phyloP scores from a whole-genome alignment of 306 rosid species.

The Psophocarpus tetragonolobus region DNA sequence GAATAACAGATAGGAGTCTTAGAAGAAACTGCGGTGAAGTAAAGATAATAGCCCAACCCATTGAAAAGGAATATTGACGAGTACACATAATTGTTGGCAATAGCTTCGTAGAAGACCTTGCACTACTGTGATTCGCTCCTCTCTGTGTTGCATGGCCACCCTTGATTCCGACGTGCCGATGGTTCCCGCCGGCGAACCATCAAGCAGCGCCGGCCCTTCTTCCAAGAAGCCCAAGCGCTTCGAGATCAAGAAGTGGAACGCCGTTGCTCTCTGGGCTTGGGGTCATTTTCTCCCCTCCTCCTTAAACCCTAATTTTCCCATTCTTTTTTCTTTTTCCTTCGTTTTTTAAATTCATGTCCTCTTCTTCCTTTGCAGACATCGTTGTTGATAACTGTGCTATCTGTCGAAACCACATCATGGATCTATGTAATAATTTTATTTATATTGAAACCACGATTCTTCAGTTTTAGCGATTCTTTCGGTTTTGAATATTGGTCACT shows the following conservation, averaged over 20 bases:
- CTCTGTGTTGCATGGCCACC: too few species aligned
- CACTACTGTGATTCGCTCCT: too few species aligned
- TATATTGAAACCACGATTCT: neutral
- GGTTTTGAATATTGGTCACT: neutral
- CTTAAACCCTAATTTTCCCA: slow-evolving; percentile 37
- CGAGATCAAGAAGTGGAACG: slow-evolving; percentile 96
- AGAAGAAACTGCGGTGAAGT: too few species aligned
- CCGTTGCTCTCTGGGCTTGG: slow-evolving; percentile 97
- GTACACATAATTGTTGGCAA: neutral
- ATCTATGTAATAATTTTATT: slow-evolving; percentile 62
- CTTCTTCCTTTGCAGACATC: slow-evolving; percentile 56
- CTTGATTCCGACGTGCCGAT: slow-evolving; percentile 71
- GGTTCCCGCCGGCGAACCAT: slow-evolving; percentile 72
- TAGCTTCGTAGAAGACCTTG: neutral
- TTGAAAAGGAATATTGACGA: neutral
- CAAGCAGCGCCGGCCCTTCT: slow-evolving; percentile 65
- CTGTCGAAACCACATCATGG: slow-evolving; percentile 96
- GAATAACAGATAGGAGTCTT: too few species aligned
- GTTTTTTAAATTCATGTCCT: neutral
- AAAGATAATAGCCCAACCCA: neutral
- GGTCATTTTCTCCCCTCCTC: slow-evolving; percentile 41
- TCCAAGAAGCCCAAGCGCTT: slow-evolving; percentile 79
- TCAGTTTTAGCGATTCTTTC: neutral
- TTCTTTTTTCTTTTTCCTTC: neutral
- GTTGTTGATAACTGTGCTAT: slow-evolving; percentile 96